Conservation (phyloP, 805 yeast species). For the Myxozyma neotropica region DNA sequence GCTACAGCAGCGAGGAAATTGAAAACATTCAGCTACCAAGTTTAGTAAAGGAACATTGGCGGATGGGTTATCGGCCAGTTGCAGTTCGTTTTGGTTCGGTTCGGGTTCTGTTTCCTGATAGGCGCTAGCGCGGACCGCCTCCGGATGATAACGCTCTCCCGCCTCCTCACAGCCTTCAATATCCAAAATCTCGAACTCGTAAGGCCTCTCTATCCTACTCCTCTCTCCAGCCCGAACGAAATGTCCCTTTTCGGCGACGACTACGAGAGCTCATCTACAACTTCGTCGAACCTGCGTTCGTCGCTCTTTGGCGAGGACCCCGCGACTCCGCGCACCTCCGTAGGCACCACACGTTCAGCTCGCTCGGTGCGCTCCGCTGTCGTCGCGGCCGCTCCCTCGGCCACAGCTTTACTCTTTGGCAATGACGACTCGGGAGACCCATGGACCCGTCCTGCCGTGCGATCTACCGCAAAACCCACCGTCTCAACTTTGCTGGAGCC, state of each 20-base stretch:
- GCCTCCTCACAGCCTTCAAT: background rate
- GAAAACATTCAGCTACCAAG: too few species aligned
- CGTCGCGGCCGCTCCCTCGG: background rate
- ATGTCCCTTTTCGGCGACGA: slow-evolving; percentile 38
- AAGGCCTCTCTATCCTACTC: background rate
- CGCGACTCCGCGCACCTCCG: slow-evolving; percentile 18
- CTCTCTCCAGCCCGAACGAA: background rate
- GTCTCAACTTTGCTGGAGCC: slow-evolving; percentile 29
- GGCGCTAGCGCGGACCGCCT: slow-evolving; percentile 10
- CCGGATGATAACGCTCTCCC: slow-evolving; percentile 9
- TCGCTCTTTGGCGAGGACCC: slow-evolving; percentile 16
- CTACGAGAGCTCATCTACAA: slow-evolving; percentile 29
- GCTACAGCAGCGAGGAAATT: too few species aligned
- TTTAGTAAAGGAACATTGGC: too few species aligned
- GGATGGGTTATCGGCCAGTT: background rate
- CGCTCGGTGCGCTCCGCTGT: slow-evolving; percentile 7
- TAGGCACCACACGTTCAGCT: slow-evolving; percentile 13
- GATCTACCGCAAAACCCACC: slow-evolving; percentile 27
- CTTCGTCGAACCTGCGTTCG: slow-evolving; percentile 22
- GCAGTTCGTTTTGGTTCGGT: background rate
- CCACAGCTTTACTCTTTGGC: slow-evolving; percentile 25
- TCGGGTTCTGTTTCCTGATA: background rate
- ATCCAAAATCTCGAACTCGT: background rate
- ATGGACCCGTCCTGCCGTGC: slow-evolving; percentile 14
- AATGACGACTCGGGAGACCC: slow-evolving; percentile 13